Evolutionary conservation across 805 yeast genomes (phyloP).

Genomic region (Cyberlindnera mrakii): DNA sequence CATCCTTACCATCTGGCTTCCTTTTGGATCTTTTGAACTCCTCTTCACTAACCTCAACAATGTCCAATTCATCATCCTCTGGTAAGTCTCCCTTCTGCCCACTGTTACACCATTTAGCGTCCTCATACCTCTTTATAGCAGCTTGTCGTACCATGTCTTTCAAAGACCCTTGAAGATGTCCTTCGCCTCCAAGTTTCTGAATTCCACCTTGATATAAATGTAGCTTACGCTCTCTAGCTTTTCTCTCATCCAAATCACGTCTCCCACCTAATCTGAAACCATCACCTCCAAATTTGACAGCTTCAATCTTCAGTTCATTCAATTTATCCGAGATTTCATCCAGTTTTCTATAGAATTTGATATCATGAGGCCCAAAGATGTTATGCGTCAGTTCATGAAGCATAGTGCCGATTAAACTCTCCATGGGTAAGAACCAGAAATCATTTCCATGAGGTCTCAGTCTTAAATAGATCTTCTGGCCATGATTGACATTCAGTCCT

Average conservation of each 20-base stretch:
- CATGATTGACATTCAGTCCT: constrained; percentile 80
- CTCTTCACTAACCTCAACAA: constrained; percentile 13
- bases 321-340: constrained; percentile 43
- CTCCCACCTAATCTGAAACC: constrained; percentile 24
- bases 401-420: constrained; percentile 72
- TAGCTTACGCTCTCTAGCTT: constrained; percentile 36
- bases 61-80: constrained; percentile 36
- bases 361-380: constrained; percentile 73
- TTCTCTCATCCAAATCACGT: constrained; percentile 22
- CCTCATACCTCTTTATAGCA: constrained; percentile 54
- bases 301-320: constrained; percentile 33
- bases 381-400: constrained; percentile 88
- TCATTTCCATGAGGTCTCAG: constrained; percentile 55
- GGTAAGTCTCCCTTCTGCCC: constrained; percentile 31
- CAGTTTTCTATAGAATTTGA: constrained; percentile 54
- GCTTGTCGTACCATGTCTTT: constrained; percentile 51
- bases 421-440: constrained; percentile 50
- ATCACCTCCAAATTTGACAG: constrained; percentile 8
- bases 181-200: constrained; percentile 5
- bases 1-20: background rate
- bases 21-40: background rate
- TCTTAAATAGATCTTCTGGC: constrained; percentile 66
- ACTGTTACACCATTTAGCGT: constrained; percentile 41
- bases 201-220: constrained; percentile 22
- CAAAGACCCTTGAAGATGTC: constrained; percentile 17